Evolutionary conservation across 2,329 filamentous ascomycete species (phyloP), one percentile per base, ranked within the genome.

Genomic region (Cordyceps fumosorosea): DNA sequence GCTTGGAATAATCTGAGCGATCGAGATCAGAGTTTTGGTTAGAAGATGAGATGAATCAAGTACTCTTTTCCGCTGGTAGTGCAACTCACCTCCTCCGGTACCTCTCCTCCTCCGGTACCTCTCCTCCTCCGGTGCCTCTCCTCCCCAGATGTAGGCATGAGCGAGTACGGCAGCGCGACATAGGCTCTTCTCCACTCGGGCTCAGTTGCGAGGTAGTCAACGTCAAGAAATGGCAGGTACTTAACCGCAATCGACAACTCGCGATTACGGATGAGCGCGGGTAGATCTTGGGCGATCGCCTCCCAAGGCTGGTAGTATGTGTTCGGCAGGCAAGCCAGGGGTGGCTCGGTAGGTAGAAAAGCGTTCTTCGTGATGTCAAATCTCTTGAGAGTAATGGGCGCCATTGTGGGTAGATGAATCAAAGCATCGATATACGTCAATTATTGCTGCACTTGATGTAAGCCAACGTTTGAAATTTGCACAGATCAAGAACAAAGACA

Each of bases 61-160:
- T 34, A 12, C 32, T 34, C 32, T 34, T 34, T 3, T 44, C 18
- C 3, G 40, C 18, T n/a, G 40, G 5, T 44, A 18, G 40, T 5
- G 40, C n/a, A 20, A 47, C 44, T 3, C 69, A 92, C 90, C 76
- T 95, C 89, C 64, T 82, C 80, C 2, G 92, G 89, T 60, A 78
- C 81, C 48, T 90, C 84, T 24, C 89, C 90, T 62, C 91, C 91
- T n/a, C n/a, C n/a, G n/a, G n/a, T n/a, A n/a, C n/a, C 44, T 3
- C 69, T 91, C 90, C 76, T 95, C 89, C 64, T 82, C 80, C 2
- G 92, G 89, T 60, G 78, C 81, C 48, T 90, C 84, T 24, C 89
- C 90, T 62, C 91, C 91, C 93, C 93, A 98, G 24, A 97, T 86
- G 73, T 96, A 96, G 12, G 85, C 88, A 74, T 98, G 91, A 1